phyloP scores from a whole-genome alignment of 495 filamentous ascomycete species.

The Podospora australis region DNA sequence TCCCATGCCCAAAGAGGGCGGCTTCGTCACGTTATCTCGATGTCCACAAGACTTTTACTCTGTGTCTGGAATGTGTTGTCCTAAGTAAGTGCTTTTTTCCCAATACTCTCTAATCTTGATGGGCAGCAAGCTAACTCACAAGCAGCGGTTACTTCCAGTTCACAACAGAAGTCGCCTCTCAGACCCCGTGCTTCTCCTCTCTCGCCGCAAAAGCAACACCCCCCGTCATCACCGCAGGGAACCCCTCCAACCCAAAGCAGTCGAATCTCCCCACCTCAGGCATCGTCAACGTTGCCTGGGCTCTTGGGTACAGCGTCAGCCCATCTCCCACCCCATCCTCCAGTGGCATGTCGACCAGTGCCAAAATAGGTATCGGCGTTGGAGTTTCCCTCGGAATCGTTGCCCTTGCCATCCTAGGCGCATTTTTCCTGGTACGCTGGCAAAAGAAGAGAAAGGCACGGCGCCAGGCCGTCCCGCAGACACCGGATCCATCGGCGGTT shows the following conservation, averaged over 20 bases:
- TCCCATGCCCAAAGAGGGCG: conserved; percentile 10
- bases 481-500: neutral
- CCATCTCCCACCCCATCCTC: neutral
- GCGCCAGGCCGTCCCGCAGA: neutral
- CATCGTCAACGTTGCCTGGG: conserved; percentile 20
- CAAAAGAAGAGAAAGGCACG: conserved; percentile 6
- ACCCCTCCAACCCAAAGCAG: conserved; percentile 13
- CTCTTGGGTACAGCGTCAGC: conserved; percentile 20
- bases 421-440: conserved; percentile 5
- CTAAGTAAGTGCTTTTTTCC: conserved; percentile 11
- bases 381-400: conserved; percentile 8
- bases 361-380: conserved; percentile 16
- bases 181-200: conserved; percentile 23
- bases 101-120: neutral
- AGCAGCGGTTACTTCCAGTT: conserved; percentile 24
- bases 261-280: conserved; percentile 17
- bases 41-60: conserved; percentile 25
- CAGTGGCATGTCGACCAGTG: conserved; percentile 11
- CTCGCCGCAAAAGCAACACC: conserved; percentile 9
- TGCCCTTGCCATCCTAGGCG: neutral
- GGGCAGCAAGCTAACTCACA: too few species aligned
- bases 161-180: conserved; percentile 15
- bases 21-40: neutral
- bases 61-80: conserved; percentile 21
- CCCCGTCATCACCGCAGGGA: conserved; percentile 17